A percentile compares a stretch with the other conserved stretches of the same genome.
phyloP scores from a whole-genome alignment of 139 green algal species.

The Dunaliella primolecta region DNA sequence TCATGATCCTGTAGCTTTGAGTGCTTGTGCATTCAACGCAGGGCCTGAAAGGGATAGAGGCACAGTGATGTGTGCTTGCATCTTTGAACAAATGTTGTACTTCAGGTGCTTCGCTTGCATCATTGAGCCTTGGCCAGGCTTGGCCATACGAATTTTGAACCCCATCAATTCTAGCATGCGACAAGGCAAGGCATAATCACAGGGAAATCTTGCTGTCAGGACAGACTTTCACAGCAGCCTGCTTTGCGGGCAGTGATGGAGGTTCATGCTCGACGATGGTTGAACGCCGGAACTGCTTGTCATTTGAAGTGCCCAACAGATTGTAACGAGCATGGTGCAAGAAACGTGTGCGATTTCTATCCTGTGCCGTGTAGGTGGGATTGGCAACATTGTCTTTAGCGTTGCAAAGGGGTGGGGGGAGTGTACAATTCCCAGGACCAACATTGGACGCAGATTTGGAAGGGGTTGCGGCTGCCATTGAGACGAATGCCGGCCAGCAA shows the following conservation, averaged over 20 bases:
- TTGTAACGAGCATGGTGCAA: too few species aligned
- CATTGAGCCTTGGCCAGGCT: too few species aligned
- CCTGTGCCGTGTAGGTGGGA: slow-evolving; percentile 52
- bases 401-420: slow-evolving; percentile 64
- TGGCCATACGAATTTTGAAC: neutral
- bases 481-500: slow-evolving; percentile 44
- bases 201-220: neutral
- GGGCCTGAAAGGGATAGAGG: too few species aligned
- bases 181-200: too few species aligned
- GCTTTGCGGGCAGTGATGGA: too few species aligned
- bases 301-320: too few species aligned
- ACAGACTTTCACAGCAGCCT: neutral
- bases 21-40: neutral
- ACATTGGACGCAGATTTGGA: slow-evolving; percentile 61
- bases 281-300: too few species aligned
- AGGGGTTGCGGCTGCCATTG: slow-evolving; percentile 60
- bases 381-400: slow-evolving; percentile 42
- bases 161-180: neutral
- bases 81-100: too few species aligned
- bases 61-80: too few species aligned
- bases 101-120: too few species aligned
- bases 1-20: neutral
- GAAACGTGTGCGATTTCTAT: too few species aligned
- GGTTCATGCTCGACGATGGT: too few species aligned
- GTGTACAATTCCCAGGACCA: slow-evolving; percentile 33